Evolutionary conservation across 495 filamentous ascomycete genomes (phyloP).

Genomic region (Filosporella fistucella): DNA sequence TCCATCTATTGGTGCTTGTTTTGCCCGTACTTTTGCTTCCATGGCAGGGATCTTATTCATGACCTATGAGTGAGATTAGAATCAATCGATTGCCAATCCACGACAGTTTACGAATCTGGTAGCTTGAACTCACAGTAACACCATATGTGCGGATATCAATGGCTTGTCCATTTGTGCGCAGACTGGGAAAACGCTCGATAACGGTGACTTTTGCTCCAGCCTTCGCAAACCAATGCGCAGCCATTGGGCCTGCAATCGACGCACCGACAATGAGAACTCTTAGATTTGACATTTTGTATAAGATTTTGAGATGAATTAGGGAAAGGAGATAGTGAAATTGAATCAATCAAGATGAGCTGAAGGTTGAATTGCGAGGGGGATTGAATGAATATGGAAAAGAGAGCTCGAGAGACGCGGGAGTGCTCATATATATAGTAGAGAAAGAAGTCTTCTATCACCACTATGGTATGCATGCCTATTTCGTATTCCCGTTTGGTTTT

Average conservation of each 20-base stretch:
- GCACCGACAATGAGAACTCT: conserved; percentile 10
- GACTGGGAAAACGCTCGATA: conserved; percentile 41
- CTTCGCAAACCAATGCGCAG: conserved; percentile 48
- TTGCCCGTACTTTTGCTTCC: conserved; percentile 32
- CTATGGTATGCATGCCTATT: too few relatives aligned
- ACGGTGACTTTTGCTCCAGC: conserved; percentile 44
- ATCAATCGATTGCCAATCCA: too few relatives aligned
- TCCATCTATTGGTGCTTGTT: conserved; percentile 34
- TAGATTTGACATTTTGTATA: background rate
- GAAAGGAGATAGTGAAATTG: background rate
- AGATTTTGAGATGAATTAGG: background rate
- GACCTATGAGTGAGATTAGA: too few relatives aligned
- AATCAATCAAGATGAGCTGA: background rate
- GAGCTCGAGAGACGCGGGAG: too few relatives aligned
- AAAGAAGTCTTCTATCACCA: too few relatives aligned
- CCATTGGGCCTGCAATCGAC: conserved; percentile 37
- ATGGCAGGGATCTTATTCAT: conserved; percentile 50
- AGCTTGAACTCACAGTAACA: conserved; percentile 38
- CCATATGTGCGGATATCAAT: conserved; percentile 51
- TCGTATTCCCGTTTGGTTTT: too few relatives aligned
- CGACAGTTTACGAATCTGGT: too few relatives aligned
- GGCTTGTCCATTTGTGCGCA: conserved; percentile 44
- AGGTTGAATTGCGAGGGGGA: background rate
- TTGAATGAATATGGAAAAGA: too few relatives aligned
- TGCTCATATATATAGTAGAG: too few relatives aligned